phyloP scores from a whole-genome alignment of 176 grass and related monocot species.

The Secale cereale region DNA sequence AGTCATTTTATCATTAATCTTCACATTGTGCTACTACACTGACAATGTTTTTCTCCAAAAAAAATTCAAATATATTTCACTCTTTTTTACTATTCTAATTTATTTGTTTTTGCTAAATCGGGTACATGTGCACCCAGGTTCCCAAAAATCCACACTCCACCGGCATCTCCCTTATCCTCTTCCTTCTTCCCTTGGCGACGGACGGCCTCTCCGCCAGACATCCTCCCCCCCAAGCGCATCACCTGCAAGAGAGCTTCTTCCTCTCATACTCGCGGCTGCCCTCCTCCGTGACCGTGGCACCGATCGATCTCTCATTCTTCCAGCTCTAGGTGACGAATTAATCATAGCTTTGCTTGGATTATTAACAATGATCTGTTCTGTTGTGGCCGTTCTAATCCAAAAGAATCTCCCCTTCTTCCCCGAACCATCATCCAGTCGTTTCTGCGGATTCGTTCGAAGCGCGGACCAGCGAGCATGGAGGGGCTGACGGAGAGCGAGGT shows the following conservation, averaged over 20 bases:
- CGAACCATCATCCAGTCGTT: not conserved
- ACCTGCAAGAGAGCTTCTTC: not conserved
- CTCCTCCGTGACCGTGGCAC: not conserved
- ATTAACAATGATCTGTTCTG: not conserved
- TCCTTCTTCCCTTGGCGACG: not conserved
- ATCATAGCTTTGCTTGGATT: not conserved
- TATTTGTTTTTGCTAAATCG: no score
- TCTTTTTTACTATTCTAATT: no score
- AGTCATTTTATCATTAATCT: no score
- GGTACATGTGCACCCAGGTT: no score
- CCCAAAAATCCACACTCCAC: no score
- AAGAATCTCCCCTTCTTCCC: not conserved
- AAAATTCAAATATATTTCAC: no score
- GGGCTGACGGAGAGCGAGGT: constrained; percentile 73
- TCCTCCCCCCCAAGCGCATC: not conserved
- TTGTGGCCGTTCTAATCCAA: not conserved
- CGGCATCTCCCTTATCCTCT: not conserved
- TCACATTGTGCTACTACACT: no score
- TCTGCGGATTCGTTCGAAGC: not conserved
- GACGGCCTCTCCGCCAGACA: not conserved
- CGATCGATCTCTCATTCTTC: not conserved
- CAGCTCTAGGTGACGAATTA: not conserved
- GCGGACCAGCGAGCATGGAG: constrained; percentile 32
- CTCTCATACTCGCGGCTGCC: not conserved
- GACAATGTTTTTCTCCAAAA: no score